A percentile compares a stretch with the other conserved stretches of the same genome.
Conservation (phyloP, 2,329 filamentous ascomycete genomes). For the Pseudonectria foliicola region DNA sequence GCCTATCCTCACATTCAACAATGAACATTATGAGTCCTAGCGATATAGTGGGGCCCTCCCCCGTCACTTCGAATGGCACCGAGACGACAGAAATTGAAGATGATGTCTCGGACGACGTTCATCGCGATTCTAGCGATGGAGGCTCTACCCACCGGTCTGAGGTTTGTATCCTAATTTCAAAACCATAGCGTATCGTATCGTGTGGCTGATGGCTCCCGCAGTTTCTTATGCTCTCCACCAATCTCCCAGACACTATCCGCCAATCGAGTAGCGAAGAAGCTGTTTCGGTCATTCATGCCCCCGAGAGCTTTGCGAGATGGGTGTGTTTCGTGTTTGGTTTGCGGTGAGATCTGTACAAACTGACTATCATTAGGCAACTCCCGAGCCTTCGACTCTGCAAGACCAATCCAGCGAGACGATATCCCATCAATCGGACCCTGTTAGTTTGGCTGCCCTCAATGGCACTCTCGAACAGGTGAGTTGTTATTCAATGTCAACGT, state of each 20-base stretch:
- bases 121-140: slow-evolving; percentile 16
- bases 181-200: background rate
- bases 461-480: slow-evolving; percentile 19
- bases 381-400: slow-evolving; percentile 30
- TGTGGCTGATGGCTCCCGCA: slow-evolving; percentile 20
- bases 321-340: slow-evolving; percentile 39
- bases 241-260: slow-evolving; percentile 50
- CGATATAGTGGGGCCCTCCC: slow-evolving; percentile 71
- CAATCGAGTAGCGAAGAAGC: slow-evolving; percentile 65
- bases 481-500: background rate
- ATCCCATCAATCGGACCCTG: slow-evolving; percentile 33
- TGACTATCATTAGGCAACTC: slow-evolving; percentile 33
- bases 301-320: slow-evolving; percentile 74
- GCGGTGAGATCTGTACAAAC: slow-evolving; percentile 1
- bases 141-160: slow-evolving; percentile 21
- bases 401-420: slow-evolving; percentile 28
- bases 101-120: slow-evolving; percentile 57
- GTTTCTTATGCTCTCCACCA: slow-evolving; percentile 49
- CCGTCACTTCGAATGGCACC: slow-evolving; percentile 79
- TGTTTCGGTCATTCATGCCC: slow-evolving; percentile 85
- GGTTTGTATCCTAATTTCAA: slow-evolving; percentile 16
- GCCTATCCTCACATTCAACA: slow-evolving; percentile 38
- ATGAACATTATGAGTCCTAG: slow-evolving; percentile 56
- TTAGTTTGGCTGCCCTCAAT: slow-evolving; percentile 21
- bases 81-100: slow-evolving; percentile 81